A percentile compares a stretch with the other conserved stretches of the same genome.
Evolutionary conservation across 257 asterid species (phyloP).

Genomic region (Plantago ovata): DNA sequence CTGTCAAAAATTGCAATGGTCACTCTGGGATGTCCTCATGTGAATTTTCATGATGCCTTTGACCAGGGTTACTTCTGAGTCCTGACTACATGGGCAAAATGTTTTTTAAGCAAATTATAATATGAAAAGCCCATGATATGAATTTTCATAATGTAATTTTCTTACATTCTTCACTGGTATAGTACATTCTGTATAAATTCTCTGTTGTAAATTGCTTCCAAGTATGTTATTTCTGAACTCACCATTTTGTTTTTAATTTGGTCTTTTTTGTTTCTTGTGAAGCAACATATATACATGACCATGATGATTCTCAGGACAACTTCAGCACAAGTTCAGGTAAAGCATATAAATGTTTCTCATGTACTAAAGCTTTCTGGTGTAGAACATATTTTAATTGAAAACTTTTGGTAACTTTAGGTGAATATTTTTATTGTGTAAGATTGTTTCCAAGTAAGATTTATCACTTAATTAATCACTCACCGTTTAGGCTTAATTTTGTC

Average conservation of each 20-base stretch:
- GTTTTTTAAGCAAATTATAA: too few relatives aligned
- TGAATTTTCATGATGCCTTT: too few relatives aligned
- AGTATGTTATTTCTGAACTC: neutral
- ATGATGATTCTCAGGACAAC: neutral
- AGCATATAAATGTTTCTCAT: neutral
- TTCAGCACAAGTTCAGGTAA: neutral
- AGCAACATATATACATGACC: too few relatives aligned
- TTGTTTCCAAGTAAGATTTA: neutral
- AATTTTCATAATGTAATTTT: too few relatives aligned
- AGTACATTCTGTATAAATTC: too few relatives aligned
- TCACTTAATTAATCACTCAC: neutral
- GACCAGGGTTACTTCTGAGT: too few relatives aligned
- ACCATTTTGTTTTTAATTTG: neutral
- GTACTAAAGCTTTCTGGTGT: neutral
- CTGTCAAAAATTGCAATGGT: neutral
- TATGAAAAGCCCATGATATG: too few relatives aligned
- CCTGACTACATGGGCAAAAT: too few relatives aligned
- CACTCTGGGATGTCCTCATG: too few relatives aligned
- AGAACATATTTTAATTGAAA: neutral
- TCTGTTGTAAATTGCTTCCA: neutral
- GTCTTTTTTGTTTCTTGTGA: too few relatives aligned
- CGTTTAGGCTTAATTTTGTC: neutral
- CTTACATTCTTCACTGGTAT: too few relatives aligned
- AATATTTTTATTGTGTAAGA: neutral
- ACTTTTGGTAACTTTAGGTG: neutral